Evolutionary conservation across 2,329 filamentous ascomycete genomes (phyloP).

Genomic region (Apiospora kogelbergensis): DNA sequence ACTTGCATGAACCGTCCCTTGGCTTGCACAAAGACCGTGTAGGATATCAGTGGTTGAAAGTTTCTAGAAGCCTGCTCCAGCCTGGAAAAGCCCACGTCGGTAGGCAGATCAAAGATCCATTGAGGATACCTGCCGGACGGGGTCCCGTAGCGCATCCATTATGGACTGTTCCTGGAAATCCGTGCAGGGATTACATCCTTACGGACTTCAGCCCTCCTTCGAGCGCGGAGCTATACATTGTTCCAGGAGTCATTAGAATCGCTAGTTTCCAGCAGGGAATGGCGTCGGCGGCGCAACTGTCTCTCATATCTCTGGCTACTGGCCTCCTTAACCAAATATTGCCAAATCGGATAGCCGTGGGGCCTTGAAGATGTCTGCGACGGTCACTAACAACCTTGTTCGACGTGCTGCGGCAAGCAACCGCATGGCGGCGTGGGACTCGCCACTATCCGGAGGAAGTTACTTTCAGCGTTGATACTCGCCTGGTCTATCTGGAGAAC

Average conservation of each 20-base stretch:
- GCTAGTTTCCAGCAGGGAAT: conserved; percentile 1
- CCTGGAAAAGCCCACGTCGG: not conserved
- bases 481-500: conserved; percentile 1
- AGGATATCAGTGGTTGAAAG: conserved; percentile 8
- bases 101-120: conserved; percentile 11
- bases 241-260: not conserved
- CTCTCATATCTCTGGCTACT: not conserved
- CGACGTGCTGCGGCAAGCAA: conserved; percentile 36
- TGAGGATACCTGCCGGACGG: conserved; percentile 4
- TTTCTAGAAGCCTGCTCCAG: not conserved
- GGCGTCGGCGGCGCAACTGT: not conserved
- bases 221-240: not conserved
- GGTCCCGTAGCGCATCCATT: conserved; percentile 8
- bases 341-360: conserved; percentile 8
- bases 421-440: conserved; percentile 35
- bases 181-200: conserved; percentile 8
- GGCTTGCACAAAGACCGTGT: not conserved
- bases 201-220: not conserved
- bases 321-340: not conserved
- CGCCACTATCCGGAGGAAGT: conserved; percentile 33
- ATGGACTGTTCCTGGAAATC: conserved; percentile 10
- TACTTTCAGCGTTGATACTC: conserved; percentile 16
- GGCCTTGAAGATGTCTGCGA: conserved; percentile 13
- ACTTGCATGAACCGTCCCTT: conserved; percentile 4
- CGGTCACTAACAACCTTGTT: conserved; percentile 5